Conservation (phyloP, 257 asterid genomes). For the Penstemon newberryi region DNA sequence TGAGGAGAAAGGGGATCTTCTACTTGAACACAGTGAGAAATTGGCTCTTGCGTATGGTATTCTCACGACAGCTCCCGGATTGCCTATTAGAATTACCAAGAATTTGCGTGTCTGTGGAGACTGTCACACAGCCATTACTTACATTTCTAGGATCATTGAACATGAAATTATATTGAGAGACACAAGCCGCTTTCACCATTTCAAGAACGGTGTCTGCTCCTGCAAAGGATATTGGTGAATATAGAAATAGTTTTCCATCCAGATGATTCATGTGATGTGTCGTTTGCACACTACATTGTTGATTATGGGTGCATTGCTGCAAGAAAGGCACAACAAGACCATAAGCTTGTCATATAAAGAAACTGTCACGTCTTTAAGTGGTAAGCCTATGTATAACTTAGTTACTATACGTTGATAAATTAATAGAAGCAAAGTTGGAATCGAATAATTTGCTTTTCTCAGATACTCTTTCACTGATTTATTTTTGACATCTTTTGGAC, state of each 20-base stretch:
- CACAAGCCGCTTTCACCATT: slow-evolving; percentile 90
- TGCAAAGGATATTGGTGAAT: slow-evolving; percentile 87
- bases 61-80: slow-evolving; percentile 68
- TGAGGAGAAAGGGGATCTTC: slow-evolving; percentile 81
- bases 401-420: not conserved
- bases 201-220: slow-evolving; percentile 83
- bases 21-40: slow-evolving; percentile 89
- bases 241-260: slow-evolving; percentile 6
- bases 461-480: not conserved
- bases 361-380: not conserved
- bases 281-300: not conserved
- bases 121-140: slow-evolving; percentile 70
- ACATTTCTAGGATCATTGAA: slow-evolving; percentile 65
- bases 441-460: not conserved
- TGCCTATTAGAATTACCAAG: slow-evolving; percentile 87
- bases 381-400: not conserved
- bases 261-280: slow-evolving; percentile 3
- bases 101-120: slow-evolving; percentile 92
- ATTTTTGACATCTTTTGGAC: not conserved
- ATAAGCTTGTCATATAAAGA: not conserved
- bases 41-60: slow-evolving; percentile 89
- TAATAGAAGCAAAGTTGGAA: not conserved
- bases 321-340: slow-evolving; percentile 1
- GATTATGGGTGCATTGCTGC: slow-evolving; percentile 6
- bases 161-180: slow-evolving; percentile 84